A percentile compares a stretch with the other conserved stretches of the same genome.
Conservation (phyloP, 768 basidiomycete genomes). For the Phaffia tasmanica region DNA sequence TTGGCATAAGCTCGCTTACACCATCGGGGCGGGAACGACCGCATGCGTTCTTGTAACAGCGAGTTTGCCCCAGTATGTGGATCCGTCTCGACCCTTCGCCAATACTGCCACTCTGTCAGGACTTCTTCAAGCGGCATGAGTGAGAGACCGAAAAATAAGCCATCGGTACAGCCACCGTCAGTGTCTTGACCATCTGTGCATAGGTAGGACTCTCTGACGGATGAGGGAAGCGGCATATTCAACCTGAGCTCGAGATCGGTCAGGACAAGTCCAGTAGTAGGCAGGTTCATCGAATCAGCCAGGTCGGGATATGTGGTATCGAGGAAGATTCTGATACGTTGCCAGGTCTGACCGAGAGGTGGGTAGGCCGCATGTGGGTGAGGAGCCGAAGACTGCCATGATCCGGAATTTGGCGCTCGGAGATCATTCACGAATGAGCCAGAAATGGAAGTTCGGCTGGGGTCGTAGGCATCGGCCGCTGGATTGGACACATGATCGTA, state of each 20-base stretch:
- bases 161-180: conserved; percentile 53
- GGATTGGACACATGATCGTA: conserved; percentile 15
- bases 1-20: conserved; percentile 81
- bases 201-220: conserved; percentile 83
- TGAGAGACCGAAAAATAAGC: conserved; percentile 91
- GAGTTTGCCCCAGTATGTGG: conserved; percentile 71
- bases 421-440: neutral
- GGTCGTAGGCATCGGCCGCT: neutral
- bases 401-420: conserved; percentile 1
- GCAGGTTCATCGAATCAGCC: conserved; percentile 88
- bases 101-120: conserved; percentile 88
- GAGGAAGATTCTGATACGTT: conserved; percentile 70
- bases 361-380: conserved; percentile 46
- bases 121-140: conserved; percentile 86
- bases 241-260: conserved; percentile 72
- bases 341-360: conserved; percentile 70
- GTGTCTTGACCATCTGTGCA: conserved; percentile 80
- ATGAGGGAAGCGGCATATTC: conserved; percentile 59
- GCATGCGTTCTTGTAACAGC: conserved; percentile 62
- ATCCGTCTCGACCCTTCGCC: conserved; percentile 86
- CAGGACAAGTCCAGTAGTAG: conserved; percentile 68
- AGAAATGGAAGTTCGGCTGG: neutral
- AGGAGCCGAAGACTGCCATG: conserved; percentile 8
- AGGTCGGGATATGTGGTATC: conserved; percentile 81
- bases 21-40: conserved; percentile 79